Evolutionary conservation across 1,284 basidiomycete species (phyloP).

Genomic region (Austroboletus niveus): DNA sequence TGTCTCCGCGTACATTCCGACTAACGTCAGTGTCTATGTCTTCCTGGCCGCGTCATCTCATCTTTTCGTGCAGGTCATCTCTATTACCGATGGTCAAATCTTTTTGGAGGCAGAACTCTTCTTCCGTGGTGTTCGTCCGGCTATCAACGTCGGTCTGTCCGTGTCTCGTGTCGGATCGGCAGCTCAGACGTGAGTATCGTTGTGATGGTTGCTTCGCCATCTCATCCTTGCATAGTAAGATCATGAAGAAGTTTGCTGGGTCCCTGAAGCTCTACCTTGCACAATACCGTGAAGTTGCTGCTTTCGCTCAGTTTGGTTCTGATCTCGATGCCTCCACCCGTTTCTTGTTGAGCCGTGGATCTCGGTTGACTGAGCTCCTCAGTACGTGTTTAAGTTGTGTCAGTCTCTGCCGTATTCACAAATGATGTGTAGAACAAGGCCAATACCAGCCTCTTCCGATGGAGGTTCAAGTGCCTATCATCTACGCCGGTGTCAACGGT

Average conservation of each 20-base stretch:
- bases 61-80: conserved; percentile 69
- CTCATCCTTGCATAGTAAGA: conserved; percentile 57
- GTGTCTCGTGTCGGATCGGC: conserved; percentile 99
- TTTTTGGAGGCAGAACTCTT: conserved; percentile 99
- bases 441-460: conserved; percentile 93
- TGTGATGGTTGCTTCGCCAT: conserved; percentile 3
- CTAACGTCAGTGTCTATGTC: conserved; percentile 54
- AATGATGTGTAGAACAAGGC: conserved; percentile 74
- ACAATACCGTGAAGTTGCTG: conserved; percentile 99
- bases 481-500: conserved; percentile 99
- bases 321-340: conserved; percentile 99
- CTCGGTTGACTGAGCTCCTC: conserved; percentile 96
- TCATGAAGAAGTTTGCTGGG: conserved; percentile 99
- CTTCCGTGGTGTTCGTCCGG: conserved; percentile 99
- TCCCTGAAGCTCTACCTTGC: conserved; percentile 99
- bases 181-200: conserved; percentile 83
- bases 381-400: conserved; percentile 48
- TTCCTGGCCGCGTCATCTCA: background rate
- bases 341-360: conserved; percentile 96
- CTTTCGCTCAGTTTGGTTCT: conserved; percentile 99
- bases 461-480: conserved; percentile 97
- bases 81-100: conserved; percentile 98
- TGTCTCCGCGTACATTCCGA: conserved; percentile 96
- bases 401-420: conserved; percentile 6
- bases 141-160: conserved; percentile 99